Conservation (phyloP, 2,329 filamentous ascomycete genomes). For the Furcasterigmium furcatum region DNA sequence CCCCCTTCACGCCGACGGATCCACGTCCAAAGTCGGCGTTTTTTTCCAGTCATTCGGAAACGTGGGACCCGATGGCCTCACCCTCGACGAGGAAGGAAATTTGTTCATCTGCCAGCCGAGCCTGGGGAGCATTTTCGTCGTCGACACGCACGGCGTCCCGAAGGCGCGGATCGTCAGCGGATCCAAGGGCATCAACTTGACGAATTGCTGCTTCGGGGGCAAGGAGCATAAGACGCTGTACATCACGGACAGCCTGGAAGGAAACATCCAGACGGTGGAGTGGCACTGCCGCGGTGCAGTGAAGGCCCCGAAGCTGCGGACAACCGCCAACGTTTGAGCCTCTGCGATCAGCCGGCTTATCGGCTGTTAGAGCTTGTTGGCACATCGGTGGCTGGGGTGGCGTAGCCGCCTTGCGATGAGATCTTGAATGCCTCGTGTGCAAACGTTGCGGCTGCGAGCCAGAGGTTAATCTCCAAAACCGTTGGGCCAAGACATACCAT, state of each 20-base stretch:
- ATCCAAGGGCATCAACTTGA: slow-evolving; percentile 27
- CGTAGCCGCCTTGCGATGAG: too few relatives aligned
- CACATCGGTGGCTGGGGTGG: too few relatives aligned
- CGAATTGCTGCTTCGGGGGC: slow-evolving; percentile 37
- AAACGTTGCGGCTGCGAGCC: too few relatives aligned
- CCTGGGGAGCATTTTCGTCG: slow-evolving; percentile 31
- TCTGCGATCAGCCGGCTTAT: too few relatives aligned
- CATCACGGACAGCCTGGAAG: slow-evolving; percentile 36
- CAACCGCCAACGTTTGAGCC: too few relatives aligned
- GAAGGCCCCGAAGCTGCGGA: too few relatives aligned
- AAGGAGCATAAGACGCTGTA: slow-evolving; percentile 30
- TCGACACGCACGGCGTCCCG: slow-evolving; percentile 29
- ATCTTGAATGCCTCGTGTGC: too few relatives aligned
- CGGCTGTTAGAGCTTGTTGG: too few relatives aligned
- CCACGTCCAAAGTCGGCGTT: slow-evolving; percentile 30
- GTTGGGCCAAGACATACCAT: too few relatives aligned
- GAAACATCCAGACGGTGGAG: slow-evolving; percentile 26
- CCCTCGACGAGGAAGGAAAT: slow-evolving; percentile 32
- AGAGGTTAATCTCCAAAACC: too few relatives aligned
- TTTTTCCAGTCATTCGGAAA: slow-evolving; percentile 38
- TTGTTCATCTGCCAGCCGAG: slow-evolving; percentile 31
- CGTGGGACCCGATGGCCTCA: slow-evolving; percentile 33
- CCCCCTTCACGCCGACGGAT: slow-evolving; percentile 32
- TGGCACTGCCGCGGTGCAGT: slow-evolving; percentile 26
- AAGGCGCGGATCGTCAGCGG: slow-evolving; percentile 30